Percentiles rank a stretch among this genome's conserved stretches.
Evolutionary conservation across 2,329 filamentous ascomycete species (phyloP).

Genomic region (Botryosphaeria dothidea): DNA sequence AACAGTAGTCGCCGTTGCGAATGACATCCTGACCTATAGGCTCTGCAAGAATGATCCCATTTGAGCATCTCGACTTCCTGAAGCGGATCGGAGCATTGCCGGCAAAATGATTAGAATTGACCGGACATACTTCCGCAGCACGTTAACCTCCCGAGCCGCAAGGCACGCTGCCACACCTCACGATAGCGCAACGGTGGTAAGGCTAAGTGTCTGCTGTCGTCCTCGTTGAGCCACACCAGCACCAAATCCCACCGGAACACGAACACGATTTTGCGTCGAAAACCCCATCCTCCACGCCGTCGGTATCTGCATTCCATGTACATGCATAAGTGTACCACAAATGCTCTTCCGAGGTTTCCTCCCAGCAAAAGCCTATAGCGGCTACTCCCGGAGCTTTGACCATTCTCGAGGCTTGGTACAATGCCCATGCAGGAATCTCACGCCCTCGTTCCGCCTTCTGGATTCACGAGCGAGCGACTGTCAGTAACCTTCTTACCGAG

Average conservation of each 20-base stretch:
- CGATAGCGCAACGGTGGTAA: neutral
- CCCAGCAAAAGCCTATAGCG: neutral
- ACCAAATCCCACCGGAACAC: no score
- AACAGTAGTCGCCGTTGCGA: neutral
- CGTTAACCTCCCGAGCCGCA: neutral
- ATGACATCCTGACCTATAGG: neutral
- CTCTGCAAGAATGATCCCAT: neutral
- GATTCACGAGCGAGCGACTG: no score
- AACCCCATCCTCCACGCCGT: neutral
- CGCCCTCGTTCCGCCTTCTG: no score
- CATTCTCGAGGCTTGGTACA: neutral
- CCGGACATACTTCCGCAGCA: neutral
- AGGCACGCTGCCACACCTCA: neutral
- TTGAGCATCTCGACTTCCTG: neutral
- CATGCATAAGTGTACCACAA: neutral
- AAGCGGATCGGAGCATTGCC: neutral
- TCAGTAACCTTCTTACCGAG: no score
- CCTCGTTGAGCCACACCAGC: no score
- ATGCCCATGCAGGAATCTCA: constrained; percentile 2
- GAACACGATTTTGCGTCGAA: neutral
- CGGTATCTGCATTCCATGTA: neutral
- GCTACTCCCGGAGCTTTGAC: neutral
- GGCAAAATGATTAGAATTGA: neutral
- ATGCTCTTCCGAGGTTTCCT: neutral
- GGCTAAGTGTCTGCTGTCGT: neutral